These are phyloP conservation scores for Wickerhamomyces strasburgensis DNA, from an alignment of 805 yeast species.

Conservation along the genomic window DNA sequence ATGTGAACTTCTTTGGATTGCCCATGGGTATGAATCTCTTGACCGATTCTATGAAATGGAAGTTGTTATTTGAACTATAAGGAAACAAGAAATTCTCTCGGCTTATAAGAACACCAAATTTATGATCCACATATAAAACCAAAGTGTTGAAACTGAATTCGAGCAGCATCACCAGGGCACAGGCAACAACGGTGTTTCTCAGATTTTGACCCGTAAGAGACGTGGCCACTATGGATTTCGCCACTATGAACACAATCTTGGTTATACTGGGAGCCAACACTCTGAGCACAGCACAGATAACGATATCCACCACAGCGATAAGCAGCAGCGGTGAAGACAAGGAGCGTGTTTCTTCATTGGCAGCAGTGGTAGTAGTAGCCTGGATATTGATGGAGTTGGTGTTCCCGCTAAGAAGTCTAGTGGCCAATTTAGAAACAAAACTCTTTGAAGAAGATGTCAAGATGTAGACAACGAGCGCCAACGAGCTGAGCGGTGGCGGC, in stretches of 20 bases:
- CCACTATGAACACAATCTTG: slow-evolving; percentile 17
- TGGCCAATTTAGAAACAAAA: slow-evolving; percentile 5
- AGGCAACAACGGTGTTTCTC: slow-evolving; percentile 8
- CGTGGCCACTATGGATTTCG: slow-evolving; percentile 21
- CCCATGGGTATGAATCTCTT: no score
- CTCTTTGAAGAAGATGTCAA: slow-evolving; percentile 17
- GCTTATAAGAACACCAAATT: slow-evolving; percentile 8
- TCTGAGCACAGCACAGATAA: slow-evolving; percentile 14
- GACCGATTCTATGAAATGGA: neutral
- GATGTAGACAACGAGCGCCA: slow-evolving; percentile 14
- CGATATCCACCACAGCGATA: slow-evolving; percentile 17
- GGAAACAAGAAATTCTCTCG: slow-evolving; percentile 19
- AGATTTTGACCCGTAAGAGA: slow-evolving; percentile 19
- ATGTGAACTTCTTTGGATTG: slow-evolving; percentile 1
- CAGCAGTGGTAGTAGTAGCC: neutral
- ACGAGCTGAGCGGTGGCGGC: slow-evolving; percentile 20
- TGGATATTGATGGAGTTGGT: neutral
- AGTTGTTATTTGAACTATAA: slow-evolving; percentile 10
- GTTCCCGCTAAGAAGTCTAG: neutral
- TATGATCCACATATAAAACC: slow-evolving; percentile 6
- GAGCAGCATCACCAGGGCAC: slow-evolving; percentile 8
- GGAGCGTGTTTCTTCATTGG: neutral
- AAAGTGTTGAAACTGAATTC: slow-evolving; percentile 13
- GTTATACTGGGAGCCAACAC: slow-evolving; percentile 21
- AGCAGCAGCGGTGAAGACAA: slow-evolving; percentile 14